A percentile compares a stretch with the other conserved stretches of the same genome.
Conservation (phyloP, 371 early-diverging fungal species). For the Catenaria anguillulae region DNA sequence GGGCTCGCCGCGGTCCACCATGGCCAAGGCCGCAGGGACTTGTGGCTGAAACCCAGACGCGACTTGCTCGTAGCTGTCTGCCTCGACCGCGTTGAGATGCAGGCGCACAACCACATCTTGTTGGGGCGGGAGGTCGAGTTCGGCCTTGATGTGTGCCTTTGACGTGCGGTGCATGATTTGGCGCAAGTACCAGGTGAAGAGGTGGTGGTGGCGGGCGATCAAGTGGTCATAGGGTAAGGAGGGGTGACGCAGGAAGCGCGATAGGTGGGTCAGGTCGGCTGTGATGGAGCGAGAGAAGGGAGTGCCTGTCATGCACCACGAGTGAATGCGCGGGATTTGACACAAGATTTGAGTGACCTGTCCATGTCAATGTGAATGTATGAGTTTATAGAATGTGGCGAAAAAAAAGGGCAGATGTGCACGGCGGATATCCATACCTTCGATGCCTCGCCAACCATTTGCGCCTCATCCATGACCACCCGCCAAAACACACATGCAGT, state of each 20-base stretch:
- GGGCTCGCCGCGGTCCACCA: no score
- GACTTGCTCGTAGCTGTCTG: not conserved
- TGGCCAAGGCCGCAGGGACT: not conserved
- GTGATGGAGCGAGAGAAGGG: not conserved
- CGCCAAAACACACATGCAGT: not conserved
- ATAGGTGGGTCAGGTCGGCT: not conserved
- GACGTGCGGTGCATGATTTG: not conserved
- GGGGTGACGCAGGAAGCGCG: not conserved
- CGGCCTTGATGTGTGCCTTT: not conserved
- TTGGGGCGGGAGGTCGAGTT: not conserved
- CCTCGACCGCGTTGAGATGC: not conserved
- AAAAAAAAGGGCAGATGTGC: no score
- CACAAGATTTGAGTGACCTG: not conserved
- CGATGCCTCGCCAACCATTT: not conserved
- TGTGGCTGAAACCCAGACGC: not conserved
- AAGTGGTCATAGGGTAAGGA: not conserved
- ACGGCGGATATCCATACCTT: no score
- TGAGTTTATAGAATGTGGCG: not conserved
- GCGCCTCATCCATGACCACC: conserved; percentile 3
- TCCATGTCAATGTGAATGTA: no score
- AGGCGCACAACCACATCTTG: not conserved
- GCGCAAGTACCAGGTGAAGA: not conserved
- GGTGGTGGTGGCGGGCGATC: not conserved
- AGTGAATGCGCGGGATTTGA: not conserved
- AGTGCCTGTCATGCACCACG: conserved; percentile 1